These are phyloP conservation scores for Dryas alaskensis DNA, from an alignment of 306 rosid species.

Conservation along the genomic window DNA sequence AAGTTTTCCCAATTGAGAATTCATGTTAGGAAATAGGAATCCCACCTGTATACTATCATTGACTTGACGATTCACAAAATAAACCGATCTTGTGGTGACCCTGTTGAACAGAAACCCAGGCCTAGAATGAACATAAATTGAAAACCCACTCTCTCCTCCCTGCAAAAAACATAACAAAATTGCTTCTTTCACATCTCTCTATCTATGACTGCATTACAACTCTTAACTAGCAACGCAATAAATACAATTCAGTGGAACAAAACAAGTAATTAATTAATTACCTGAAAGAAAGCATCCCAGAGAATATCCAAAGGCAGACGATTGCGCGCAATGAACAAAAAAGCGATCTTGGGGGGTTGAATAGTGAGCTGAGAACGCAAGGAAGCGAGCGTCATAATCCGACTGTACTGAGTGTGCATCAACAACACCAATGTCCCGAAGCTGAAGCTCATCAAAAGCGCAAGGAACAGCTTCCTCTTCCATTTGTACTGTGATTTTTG, in stretches of 20 bases:
- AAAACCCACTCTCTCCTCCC: conserved; percentile 75
- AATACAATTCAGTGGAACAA: not conserved
- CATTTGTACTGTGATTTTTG: conserved; percentile 62
- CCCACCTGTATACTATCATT: conserved; percentile 88
- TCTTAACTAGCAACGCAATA: not conserved
- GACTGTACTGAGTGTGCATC: conserved; percentile 68
- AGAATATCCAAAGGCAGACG: conserved; percentile 82
- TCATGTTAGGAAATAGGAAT: conserved; percentile 22
- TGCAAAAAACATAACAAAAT: conserved; percentile 34
- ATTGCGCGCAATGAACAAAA: conserved; percentile 87
- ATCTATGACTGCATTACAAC: not conserved
- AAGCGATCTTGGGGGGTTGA: conserved; percentile 74
- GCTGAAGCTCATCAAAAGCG: conserved; percentile 54
- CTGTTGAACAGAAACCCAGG: conserved; percentile 88
- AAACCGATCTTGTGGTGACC: conserved; percentile 72
- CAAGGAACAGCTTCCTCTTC: conserved; percentile 61
- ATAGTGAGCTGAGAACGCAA: conserved; percentile 39
- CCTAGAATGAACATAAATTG: conserved; percentile 84
- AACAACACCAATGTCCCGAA: conserved; percentile 58
- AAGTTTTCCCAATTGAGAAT: not conserved
- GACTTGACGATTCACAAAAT: conserved; percentile 89
- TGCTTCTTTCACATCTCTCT: conserved; percentile 12
- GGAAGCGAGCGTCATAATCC: conserved; percentile 55
- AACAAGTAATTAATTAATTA: not conserved
- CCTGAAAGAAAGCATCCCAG: conserved; percentile 94